Evolutionary conservation across 2,329 filamentous ascomycete genomes (phyloP).

Genomic region (Phaeosphaeriaceae sp.): DNA sequence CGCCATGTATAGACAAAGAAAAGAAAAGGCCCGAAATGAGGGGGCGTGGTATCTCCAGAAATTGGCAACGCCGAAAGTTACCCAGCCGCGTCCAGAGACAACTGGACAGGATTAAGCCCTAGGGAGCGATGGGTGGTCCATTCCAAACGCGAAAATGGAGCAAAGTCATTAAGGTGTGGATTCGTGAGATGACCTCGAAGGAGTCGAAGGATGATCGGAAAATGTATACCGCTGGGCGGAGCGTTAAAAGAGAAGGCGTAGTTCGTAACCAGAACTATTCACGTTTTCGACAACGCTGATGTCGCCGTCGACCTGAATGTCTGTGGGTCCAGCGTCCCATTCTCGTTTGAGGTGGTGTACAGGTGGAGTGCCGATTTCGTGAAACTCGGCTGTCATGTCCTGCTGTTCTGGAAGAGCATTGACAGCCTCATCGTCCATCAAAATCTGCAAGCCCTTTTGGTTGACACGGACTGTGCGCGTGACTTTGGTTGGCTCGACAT

Average conservation of each 20-base stretch:
- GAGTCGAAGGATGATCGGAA: slow-evolving; percentile 19
- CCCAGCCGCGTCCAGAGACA: slow-evolving; percentile 14
- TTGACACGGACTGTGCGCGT: slow-evolving; percentile 75
- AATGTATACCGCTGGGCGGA: slow-evolving; percentile 8
- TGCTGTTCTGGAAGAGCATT: slow-evolving; percentile 86
- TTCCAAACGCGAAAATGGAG: slow-evolving; percentile 39
- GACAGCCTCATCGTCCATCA: slow-evolving; percentile 90
- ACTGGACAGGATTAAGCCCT: slow-evolving; percentile 22
- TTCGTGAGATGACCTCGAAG: slow-evolving; percentile 14
- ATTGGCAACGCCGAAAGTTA: slow-evolving; percentile 27
- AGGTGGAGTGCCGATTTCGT: slow-evolving; percentile 64
- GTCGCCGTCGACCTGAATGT: slow-evolving; percentile 58
- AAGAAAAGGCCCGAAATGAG: slow-evolving; percentile 28
- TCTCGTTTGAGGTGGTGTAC: slow-evolving; percentile 58
- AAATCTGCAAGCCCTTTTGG: slow-evolving; percentile 77
- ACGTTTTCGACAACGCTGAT: slow-evolving; percentile 52
- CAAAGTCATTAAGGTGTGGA: slow-evolving; percentile 40
- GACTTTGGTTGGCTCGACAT: slow-evolving; percentile 75
- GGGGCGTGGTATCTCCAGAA: slow-evolving; percentile 38
- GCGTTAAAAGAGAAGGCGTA: slow-evolving; percentile 55
- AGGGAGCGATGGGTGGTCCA: slow-evolving; percentile 15
- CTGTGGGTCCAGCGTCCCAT: slow-evolving; percentile 58
- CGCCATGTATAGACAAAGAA: slow-evolving; percentile 27
- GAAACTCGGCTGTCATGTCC: slow-evolving; percentile 78
- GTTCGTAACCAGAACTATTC: slow-evolving; percentile 56